Conservation (phyloP, 306 rosid genomes). For the Glycine latifolia region DNA sequence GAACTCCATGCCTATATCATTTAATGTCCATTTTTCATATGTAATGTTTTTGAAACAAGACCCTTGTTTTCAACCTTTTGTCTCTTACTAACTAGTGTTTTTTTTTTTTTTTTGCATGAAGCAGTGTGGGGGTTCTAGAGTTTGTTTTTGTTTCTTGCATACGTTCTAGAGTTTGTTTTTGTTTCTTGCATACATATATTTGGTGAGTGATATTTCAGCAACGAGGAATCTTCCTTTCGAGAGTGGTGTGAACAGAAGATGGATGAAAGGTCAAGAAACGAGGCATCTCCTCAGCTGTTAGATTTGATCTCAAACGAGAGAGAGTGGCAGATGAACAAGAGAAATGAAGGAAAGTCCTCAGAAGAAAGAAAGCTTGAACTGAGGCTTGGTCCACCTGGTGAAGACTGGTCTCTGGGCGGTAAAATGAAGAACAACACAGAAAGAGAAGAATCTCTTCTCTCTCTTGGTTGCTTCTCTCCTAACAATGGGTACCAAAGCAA, state of each 20-base stretch:
- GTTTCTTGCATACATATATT: neutral
- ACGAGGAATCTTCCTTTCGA: neutral
- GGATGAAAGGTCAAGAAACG: slow-evolving; percentile 69
- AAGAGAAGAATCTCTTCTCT: slow-evolving; percentile 59
- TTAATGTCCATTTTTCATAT: neutral
- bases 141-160: neutral
- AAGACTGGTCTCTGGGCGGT: slow-evolving; percentile 58
- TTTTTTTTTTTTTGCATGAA: slow-evolving; percentile 27
- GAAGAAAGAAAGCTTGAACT: slow-evolving; percentile 88
- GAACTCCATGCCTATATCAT: neutral
- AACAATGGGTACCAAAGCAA: slow-evolving; percentile 44
- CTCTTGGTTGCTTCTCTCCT: slow-evolving; percentile 59
- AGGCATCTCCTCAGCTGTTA: slow-evolving; percentile 63
- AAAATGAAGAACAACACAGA: slow-evolving; percentile 39
- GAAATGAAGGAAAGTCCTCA: slow-evolving; percentile 52
- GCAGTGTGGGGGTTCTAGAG: slow-evolving; percentile 28
- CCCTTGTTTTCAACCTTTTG: neutral
- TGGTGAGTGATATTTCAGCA: neutral
- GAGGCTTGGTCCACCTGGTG: slow-evolving; percentile 90
- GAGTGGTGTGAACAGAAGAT: slow-evolving; percentile 36
- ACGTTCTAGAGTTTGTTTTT: neutral
- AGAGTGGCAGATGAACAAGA: slow-evolving; percentile 53
- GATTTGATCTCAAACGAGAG: slow-evolving; percentile 72
- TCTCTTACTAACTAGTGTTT: neutral
- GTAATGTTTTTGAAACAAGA: neutral